Percentiles rank a stretch among this genome's conserved stretches.
phyloP scores from a whole-genome alignment of 306 rosid species.

The Amphicarpaea edgeworthii region DNA sequence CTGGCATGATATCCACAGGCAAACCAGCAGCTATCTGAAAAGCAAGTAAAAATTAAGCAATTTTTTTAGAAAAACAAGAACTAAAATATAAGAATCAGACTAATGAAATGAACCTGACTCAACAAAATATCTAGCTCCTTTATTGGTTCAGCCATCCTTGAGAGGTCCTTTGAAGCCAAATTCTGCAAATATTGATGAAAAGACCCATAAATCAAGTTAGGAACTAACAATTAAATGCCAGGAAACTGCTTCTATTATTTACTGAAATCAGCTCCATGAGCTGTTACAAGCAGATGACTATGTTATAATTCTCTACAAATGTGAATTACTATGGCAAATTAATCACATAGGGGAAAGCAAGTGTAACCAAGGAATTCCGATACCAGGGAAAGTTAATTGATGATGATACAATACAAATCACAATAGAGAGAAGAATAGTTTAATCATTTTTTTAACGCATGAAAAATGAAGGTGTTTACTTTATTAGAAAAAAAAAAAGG shows the following conservation, averaged over 20 bases:
- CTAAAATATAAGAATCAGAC: constrained; percentile 31
- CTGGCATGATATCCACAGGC: constrained; percentile 97
- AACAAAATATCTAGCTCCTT: constrained; percentile 89
- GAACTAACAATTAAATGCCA: not conserved
- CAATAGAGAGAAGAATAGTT: constrained; percentile 21
- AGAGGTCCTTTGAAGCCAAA: constrained; percentile 76
- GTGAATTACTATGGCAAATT: not conserved
- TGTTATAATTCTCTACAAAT: not conserved
- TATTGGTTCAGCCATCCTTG: constrained; percentile 76
- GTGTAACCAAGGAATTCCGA: constrained; percentile 27
- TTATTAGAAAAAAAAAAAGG: no score
- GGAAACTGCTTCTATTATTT: not conserved
- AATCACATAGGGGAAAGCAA: not conserved
- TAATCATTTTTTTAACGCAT: constrained; percentile 9
- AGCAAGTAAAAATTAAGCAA: constrained; percentile 48
- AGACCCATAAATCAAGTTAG: not conserved
- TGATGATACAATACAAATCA: constrained; percentile 16
- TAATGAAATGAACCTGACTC: constrained; percentile 74
- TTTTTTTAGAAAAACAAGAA: constrained; percentile 29
- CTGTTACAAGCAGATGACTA: constrained; percentile 22
- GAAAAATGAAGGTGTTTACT: constrained; percentile 29
- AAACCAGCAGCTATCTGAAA: constrained; percentile 79
- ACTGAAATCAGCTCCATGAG: not conserved
- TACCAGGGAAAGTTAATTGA: constrained; percentile 6
- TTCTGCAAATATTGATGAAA: constrained; percentile 61